These are phyloP conservation scores for Penicillium sp. DNA, from an alignment of 2,329 filamentous ascomycete species.

Conservation along the genomic window DNA sequence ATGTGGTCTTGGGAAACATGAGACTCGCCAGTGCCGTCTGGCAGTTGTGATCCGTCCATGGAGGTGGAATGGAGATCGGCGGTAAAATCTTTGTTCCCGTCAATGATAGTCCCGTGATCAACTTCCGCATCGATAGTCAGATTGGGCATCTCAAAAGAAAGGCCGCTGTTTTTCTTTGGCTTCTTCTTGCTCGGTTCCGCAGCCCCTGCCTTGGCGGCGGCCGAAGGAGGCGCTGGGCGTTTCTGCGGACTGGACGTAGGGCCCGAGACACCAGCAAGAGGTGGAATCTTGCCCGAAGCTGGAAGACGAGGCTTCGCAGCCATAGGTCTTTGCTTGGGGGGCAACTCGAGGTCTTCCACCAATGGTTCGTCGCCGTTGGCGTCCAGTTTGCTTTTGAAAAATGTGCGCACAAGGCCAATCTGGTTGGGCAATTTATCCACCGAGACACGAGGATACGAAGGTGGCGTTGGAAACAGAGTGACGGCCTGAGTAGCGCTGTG, in stretches of 20 bases:
- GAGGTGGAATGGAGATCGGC: constrained; percentile 5
- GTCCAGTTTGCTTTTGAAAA: constrained; percentile 83
- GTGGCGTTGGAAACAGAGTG: constrained; percentile 58
- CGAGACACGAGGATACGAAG: constrained; percentile 70
- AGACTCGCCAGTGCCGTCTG: constrained; percentile 8
- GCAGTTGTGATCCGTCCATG: constrained; percentile 5
- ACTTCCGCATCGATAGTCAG: constrained; percentile 22
- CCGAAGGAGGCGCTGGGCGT: constrained; percentile 31
- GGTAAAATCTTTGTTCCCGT: constrained; percentile 9
- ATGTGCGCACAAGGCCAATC: constrained; percentile 82
- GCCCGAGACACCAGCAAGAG: constrained; percentile 28
- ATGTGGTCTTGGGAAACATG: constrained; percentile 8
- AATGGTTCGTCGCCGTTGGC: constrained; percentile 76
- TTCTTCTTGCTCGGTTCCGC: constrained; percentile 42
- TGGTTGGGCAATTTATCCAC: constrained; percentile 69
- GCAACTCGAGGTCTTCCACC: constrained; percentile 89
- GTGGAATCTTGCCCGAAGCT: constrained; percentile 43
- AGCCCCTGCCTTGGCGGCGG: constrained; percentile 23
- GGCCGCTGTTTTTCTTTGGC: constrained; percentile 38
- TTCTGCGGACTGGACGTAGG: constrained; percentile 39
- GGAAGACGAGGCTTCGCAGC: constrained; percentile 41
- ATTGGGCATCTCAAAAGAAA: constrained; percentile 23
- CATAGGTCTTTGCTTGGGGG: constrained; percentile 71
- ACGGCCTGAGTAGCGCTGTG: constrained; percentile 42
- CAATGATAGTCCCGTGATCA: constrained; percentile 20